Base-by-base conservation (phyloP, 2,329 filamentous ascomycete genomes). In the Cladophialophora exuberans region DNA sequence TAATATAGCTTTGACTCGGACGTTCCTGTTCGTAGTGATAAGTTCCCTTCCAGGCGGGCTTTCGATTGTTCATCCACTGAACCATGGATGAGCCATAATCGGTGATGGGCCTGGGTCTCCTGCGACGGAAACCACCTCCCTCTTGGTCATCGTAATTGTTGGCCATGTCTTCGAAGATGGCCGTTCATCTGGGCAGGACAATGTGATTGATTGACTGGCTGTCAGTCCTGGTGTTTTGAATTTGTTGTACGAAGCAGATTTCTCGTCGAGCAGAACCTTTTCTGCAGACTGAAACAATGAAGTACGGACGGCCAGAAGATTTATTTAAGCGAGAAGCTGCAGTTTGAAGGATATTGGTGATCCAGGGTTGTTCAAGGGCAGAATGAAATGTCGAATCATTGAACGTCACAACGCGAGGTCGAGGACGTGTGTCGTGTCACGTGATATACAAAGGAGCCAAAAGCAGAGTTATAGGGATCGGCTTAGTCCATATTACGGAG, bases 21-120 rank as follows among this genome's bases (percentile, higher is more conserved):
- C 93, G 79, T 73, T 97, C 93, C 39, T 82, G 78, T 74, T 96
- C 91, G 65, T 90, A 84, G 57, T 79, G 78, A 64, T 85, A 86
- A 4, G 82, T 79, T 54, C 86, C 85, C 69, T 86, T 87, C 73
- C 89, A 93, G 63, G 85, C 85, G 23, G 88, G 87, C 65, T 85
- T 82, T 53, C 93, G 85, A 67, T 90, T 84, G 67, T 88, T 87
- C 82, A 96, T 90, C 89, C 90, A 99, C 72, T 95, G 89, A 48
- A 89, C 86, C 70, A 96, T 83, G 7, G 90, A 94, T 20, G 92
- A 87, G 66, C 90, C 88, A 80, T 96, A 96, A 73, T 97, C 92
- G 39, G 92, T 97, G 11, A 96, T 90, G 39, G 91, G 88, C 61
- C 91, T 56, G 13, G 64, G 64, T 59, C 64, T 56, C 25, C 64